These are phyloP conservation scores for Alternaria sp. DNA, from an alignment of 2,329 filamentous ascomycete species.

Conservation along the genomic window DNA sequence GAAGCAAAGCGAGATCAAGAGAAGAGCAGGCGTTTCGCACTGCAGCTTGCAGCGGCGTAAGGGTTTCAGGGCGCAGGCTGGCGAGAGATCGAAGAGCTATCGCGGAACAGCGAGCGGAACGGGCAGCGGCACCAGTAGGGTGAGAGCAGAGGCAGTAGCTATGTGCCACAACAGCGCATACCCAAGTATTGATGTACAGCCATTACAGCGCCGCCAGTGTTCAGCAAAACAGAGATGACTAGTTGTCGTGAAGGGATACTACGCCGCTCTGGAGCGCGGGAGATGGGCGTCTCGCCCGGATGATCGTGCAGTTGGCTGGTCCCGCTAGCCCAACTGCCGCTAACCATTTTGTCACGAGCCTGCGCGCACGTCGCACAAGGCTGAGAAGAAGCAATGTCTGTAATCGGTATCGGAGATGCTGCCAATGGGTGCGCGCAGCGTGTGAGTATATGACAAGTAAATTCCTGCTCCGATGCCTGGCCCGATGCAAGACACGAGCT, in stretches of 20 bases:
- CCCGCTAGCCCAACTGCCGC: slow-evolving; percentile 5
- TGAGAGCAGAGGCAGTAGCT: slow-evolving; percentile 12
- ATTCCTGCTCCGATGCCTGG: slow-evolving; percentile 6
- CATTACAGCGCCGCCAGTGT: slow-evolving; percentile 8
- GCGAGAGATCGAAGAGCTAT: slow-evolving; percentile 15
- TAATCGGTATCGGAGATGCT: background rate
- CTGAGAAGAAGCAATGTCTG: slow-evolving; percentile 8
- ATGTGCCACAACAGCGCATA: slow-evolving; percentile 17
- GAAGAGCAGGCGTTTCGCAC: background rate
- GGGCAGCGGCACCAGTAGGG: slow-evolving; percentile 19
- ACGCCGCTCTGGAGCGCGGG: slow-evolving; percentile 8
- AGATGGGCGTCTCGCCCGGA: slow-evolving; percentile 21
- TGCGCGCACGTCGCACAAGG: slow-evolving; percentile 1
- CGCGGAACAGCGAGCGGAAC: slow-evolving; percentile 11
- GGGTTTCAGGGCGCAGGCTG: slow-evolving; percentile 14
- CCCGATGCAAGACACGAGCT: slow-evolving; percentile 35
- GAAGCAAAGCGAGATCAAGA: background rate
- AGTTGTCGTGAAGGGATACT: slow-evolving; percentile 5
- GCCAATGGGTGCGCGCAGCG: background rate
- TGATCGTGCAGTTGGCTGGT: slow-evolving; percentile 6
- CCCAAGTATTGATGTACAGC: background rate
- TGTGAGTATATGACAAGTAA: slow-evolving; percentile 4
- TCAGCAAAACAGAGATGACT: slow-evolving; percentile 4
- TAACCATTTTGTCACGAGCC: slow-evolving; percentile 7
- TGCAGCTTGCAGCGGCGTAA: slow-evolving; percentile 6